These are phyloP conservation scores for Entrophospora sp. DNA, from an alignment of 192 early-diverging fungal species.

Conservation along the genomic window DNA sequence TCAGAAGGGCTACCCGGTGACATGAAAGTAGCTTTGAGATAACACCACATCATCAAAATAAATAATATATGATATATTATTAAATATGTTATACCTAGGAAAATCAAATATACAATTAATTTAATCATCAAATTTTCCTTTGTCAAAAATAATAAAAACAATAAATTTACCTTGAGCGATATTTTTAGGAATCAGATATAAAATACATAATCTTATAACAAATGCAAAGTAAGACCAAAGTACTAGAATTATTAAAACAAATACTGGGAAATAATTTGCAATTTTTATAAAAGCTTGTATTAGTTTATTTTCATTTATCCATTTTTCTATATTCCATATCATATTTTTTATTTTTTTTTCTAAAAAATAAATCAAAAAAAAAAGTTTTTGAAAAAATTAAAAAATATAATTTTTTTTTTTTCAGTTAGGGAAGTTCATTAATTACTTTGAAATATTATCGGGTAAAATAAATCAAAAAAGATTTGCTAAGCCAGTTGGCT, in stretches of 20 bases:
- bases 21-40: slow-evolving; percentile 22
- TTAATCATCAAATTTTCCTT: background rate
- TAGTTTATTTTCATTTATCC: too few relatives aligned
- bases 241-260: slow-evolving; percentile 2
- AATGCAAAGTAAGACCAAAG: slow-evolving; percentile 17
- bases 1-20: slow-evolving; percentile 29
- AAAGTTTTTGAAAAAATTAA: too few relatives aligned
- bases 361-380: too few relatives aligned
- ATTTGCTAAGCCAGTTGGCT: too few relatives aligned
- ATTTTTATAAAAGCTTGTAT: too few relatives aligned
- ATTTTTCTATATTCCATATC: too few relatives aligned
- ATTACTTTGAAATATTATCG: too few relatives aligned
- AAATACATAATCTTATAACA: slow-evolving; percentile 10
- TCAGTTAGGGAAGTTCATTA: too few relatives aligned
- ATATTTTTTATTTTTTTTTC: too few relatives aligned
- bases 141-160: background rate
- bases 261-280: slow-evolving; percentile 6
- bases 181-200: background rate
- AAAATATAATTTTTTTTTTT: too few relatives aligned
- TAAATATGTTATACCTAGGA: background rate
- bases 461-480: too few relatives aligned
- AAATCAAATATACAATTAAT: background rate
- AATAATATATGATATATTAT: slow-evolving; percentile 13
- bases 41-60: slow-evolving; percentile 29
- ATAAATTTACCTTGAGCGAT: slow-evolving; percentile 7